Base-by-base conservation (phyloP, 2,329 filamentous ascomycete species). In the Bipolaris bicolor region DNA sequence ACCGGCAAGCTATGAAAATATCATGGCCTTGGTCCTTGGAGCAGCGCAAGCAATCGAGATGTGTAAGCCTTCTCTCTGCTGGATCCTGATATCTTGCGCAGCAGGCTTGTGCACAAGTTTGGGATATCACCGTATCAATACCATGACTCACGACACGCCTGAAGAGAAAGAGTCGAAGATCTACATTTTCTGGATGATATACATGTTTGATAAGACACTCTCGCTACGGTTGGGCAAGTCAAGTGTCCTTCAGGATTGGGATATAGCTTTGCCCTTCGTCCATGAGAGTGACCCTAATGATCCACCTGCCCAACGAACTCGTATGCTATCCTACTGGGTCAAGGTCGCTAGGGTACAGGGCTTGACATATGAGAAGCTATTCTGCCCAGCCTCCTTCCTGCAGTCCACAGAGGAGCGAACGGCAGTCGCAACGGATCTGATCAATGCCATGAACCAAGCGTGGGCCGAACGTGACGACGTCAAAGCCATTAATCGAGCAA, bases 161-260 rank as follows among this genome's bases (percentile, higher is more conserved):
- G 67, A 75, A 10, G 66, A 73, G 15, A 63, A 67, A 1, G 64
- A 63, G 2, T 58, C 61, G 1, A 77, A 76, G 41, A 63, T 72
- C 1, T 65, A 74, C 22, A 58, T 68, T 1, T 77, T 78, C 47
- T 77, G 73, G 74, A 72, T 70, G 59, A 72, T 76, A 3, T 78
- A 78, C 49, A 66, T 73, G 51, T 67, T 76, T 44, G 76, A 78
- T 52, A 78, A 77, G 56, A 75, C 67, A 6, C 64, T 78, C 7
- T 77, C 76, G 1, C 63, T 78, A 7, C 68, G 74, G 10, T 54
- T 77, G 9, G 76, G 76, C 13, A 71, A 75, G 6, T 73, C 76
- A 7, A 70, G 73, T 15, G 57, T 67, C 9, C 71, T 77, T 24
- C 76, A 77, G 50, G 76, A 78, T 44, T 77, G 73, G 66, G 76